Evolutionary conservation across 495 filamentous ascomycete genomes (phyloP), one percentile per base, ranked within the genome.

Genomic region (Pseudoneurospora amorphoporcata): DNA sequence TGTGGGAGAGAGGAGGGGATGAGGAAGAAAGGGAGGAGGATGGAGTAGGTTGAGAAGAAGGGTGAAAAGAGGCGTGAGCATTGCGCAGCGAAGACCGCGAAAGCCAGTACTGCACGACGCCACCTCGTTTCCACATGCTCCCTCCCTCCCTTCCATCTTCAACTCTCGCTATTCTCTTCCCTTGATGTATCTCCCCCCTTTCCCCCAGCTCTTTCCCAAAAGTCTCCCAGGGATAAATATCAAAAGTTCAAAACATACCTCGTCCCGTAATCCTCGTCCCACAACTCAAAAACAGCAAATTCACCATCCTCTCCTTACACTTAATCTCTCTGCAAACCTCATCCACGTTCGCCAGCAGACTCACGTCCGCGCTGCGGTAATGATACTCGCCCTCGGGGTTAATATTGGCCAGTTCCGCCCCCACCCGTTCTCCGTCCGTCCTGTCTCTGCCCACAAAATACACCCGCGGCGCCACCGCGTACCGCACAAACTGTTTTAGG

Each of bases 291-390:
- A 92, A 89, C 0, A 93, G 83, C 1, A 92, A 75, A 75, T 93
- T 89, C 73, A 93, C 80, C 19, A 75, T 77, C n/a, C 76, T 23
- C 73, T 92, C 90, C 47, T 85, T 84, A 0, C 71, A 71, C 73
- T 83, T 82, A 69, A 93, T 89, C 53, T 88, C 82, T 1, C 79
- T 73, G 72, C 88, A 92, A 4, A 87, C 81, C 4, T 84, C 78
- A 77, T 92, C 91, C n/a, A 91, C 90, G 35, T 81, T 84, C 1
- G 76, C 77, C 0, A 93, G 81, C 4, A 91, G 78, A 14, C 85
- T 86, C 7, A 90, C 76, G 72, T 93, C 90, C 7, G 83, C 79
- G 32, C 75, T 72, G 70, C 91, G 78, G 77, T 91, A 93, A 70
- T 72, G 76, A 75, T 87, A 83, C 37, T 84, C 70, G 4, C 88